Evolutionary conservation across 169 alveolate species (phyloP), one percentile per base, ranked within the genome.

Genomic region (Babesia gibsoni): DNA sequence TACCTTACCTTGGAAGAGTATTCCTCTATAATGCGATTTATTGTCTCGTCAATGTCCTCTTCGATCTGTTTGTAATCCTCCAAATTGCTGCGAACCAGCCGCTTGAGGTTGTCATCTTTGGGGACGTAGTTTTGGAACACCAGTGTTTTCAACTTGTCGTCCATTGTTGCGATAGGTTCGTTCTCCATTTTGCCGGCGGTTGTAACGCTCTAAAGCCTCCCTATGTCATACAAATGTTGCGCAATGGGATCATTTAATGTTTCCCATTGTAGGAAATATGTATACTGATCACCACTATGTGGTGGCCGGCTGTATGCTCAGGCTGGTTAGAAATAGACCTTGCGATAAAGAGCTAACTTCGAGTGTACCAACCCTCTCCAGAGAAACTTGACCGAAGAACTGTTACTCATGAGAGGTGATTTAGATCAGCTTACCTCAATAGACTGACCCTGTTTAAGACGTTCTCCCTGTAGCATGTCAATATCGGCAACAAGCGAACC

Each of bases 1-100:
- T 20, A 7, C 61, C 61, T 14, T 42, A 77, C 85, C 73, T 77
- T 72, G 36, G 48, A 52, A 7, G 58, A 5, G 58, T 77, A 69
- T 8, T 77, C 72, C 39, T 50, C 73, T 9, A 77, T 77, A 35
- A 52, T 54, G 32, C 32, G 22, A 18, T 23, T 63, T 8, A 77
- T 77, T 14, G 61, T 72, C 23, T 45, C 67, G 42, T 77, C 81
- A 9, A 77, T 67, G 22, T 64, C 70, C 39, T 56, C 72, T 65
- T 77, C 85, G 20, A 77, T 77, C 59, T 59, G 46, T n/a, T 49
- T 35, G 50, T 77, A 77, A 45, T 77, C 85, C 20, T 77, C 85
- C 54, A 77, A 29, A 41, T 45, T 36, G 56, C 57, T 67, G 16
- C 70, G 69, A 33, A 56, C 69, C n/a, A 77, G 48, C 20, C 72